phyloP scores from a whole-genome alignment of 345 rosid genomes.

The Hevea brasiliensis region DNA sequence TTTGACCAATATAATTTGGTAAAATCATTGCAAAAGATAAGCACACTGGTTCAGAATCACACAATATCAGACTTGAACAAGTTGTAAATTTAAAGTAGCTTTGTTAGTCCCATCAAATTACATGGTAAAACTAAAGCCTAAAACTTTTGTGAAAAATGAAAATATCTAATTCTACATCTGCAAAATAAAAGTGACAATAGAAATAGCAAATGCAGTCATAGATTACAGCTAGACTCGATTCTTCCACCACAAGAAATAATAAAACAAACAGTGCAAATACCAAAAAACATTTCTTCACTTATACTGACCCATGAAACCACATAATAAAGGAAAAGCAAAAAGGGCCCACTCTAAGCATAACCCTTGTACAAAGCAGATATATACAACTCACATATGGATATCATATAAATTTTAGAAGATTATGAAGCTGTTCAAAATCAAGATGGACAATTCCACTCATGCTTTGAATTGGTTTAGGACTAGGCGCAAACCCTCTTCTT shows the following conservation, averaged over 20 bases:
- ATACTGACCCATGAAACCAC: neutral
- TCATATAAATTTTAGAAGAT: too few relatives aligned
- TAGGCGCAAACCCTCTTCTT: neutral
- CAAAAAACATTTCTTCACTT: neutral
- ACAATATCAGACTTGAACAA: constrained; percentile 3
- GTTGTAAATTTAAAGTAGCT: neutral
- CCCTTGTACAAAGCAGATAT: neutral
- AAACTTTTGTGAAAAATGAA: neutral
- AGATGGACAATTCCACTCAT: neutral
- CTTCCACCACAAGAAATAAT: neutral
- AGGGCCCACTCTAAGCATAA: neutral
- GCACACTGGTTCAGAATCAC: neutral
- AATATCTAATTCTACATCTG: neutral
- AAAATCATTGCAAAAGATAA: neutral
- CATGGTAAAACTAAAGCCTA: neutral
- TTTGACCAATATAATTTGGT: neutral
- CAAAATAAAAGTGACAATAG: neutral
- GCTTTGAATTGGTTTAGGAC: neutral
- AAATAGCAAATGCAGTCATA: neutral
- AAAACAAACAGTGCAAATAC: neutral
- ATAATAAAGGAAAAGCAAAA: neutral
- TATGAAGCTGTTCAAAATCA: neutral
- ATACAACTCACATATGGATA: too few relatives aligned
- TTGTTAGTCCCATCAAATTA: neutral
- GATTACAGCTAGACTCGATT: neutral